Evolutionary conservation across 2,329 filamentous ascomycete species (phyloP).

Genomic region (Rhynchosporium agropyri): DNA sequence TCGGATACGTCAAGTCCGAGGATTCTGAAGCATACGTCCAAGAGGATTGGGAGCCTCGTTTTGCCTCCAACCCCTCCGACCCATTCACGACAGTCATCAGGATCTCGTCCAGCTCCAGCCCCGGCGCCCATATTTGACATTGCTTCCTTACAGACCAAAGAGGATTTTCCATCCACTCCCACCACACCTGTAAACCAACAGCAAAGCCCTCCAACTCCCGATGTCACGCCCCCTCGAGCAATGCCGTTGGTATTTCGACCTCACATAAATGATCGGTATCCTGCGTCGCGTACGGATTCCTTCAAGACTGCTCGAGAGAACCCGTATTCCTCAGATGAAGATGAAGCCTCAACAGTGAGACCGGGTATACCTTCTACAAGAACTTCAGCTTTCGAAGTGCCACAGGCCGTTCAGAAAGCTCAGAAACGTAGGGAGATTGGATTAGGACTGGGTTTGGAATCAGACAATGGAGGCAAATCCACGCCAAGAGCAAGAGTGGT

Average conservation of each 20-base stretch:
- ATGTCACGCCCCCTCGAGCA: slow-evolving; percentile 69
- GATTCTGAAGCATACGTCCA: slow-evolving; percentile 41
- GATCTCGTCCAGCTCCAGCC: slow-evolving; percentile 39
- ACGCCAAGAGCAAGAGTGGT: slow-evolving; percentile 38
- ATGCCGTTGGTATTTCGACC: slow-evolving; percentile 52
- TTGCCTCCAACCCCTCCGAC: slow-evolving; percentile 66
- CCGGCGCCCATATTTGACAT: slow-evolving; percentile 32
- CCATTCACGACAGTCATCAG: slow-evolving; percentile 60
- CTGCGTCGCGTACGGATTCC: slow-evolving; percentile 57
- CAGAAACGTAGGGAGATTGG: slow-evolving; percentile 39
- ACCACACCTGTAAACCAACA: slow-evolving; percentile 63
- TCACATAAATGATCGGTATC: slow-evolving; percentile 50
- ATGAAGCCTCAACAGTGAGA: slow-evolving; percentile 49
- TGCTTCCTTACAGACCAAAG: slow-evolving; percentile 25
- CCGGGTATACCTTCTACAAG: slow-evolving; percentile 36
- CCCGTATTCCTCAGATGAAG: slow-evolving; percentile 63
- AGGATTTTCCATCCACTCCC: slow-evolving; percentile 43
- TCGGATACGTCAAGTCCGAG: slow-evolving; percentile 41
- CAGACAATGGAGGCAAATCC: slow-evolving; percentile 43
- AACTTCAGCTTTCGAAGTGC: slow-evolving; percentile 33
- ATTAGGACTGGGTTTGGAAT: slow-evolving; percentile 45
- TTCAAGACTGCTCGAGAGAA: slow-evolving; percentile 73
- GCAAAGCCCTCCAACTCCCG: slow-evolving; percentile 72
- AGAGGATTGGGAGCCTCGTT: slow-evolving; percentile 45
- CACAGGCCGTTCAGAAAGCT: slow-evolving; percentile 27